Evolutionary conservation across 148 eudicot genomes (phyloP), one percentile per base, ranked within the genome.

Genomic region (Silene uniflora): DNA sequence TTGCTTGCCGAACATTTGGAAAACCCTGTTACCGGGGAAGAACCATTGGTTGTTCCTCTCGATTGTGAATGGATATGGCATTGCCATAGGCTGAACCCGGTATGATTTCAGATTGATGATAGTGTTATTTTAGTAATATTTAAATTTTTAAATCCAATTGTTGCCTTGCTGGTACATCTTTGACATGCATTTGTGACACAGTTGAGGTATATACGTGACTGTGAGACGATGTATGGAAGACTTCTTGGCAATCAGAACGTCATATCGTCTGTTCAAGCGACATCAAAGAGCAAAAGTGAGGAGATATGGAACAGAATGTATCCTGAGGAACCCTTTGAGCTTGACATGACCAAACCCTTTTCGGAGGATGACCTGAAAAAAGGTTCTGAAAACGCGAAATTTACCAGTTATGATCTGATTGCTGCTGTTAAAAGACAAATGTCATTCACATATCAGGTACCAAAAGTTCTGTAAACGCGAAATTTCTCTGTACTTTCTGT

Each of bases 61-160:
- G 97, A 92, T 67, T 88, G 89, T 71, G 97, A 92, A 87, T 90
- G 94, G 94, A 75, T 92, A 69, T 92, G 97, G 97, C 94, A 92
- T 17, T 92, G 92, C 77, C 97, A 92, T 83, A 83, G 94, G 84
- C 94, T 92, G 23, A 90, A 92, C 78, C 97, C 94, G 39, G 97
- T 91, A 69, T 22, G 59, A 3, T 22, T 46, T 16, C 11, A 5
- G 32, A 65, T 19, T 62, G 5, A 14, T 63, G 2, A 29, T 29
- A 29, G 32, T 29, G 32, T 29, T 29, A 29, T 29, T 29, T 29
- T 29, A 29, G 32, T 29, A n/a, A 29, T 29, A 29, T 1, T 29
- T 29, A 29, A 29, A 24, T n/a, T 23, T 24, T 24, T 11, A 4
- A 24, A 7, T 24, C 21, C 71, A 39, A 67, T 39, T 39, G 71